A percentile compares a stretch with the other conserved stretches of the same genome.
Conservation (phyloP, 805 yeast genomes). For the Saccharomyces cerevisiae region DNA sequence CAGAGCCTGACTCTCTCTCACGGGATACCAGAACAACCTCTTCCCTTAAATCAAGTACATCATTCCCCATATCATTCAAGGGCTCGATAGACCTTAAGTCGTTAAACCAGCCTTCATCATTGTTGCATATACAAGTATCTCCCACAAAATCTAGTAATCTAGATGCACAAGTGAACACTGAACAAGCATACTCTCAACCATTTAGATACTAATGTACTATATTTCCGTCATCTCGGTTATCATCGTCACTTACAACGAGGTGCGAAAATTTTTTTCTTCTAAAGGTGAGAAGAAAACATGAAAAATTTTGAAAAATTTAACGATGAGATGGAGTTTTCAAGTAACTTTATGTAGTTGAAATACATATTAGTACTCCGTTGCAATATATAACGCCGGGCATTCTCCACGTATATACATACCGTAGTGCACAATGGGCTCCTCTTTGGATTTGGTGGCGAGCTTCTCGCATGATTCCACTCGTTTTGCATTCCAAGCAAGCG, state of each 20-base stretch:
- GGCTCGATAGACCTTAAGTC: neutral
- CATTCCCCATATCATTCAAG: neutral
- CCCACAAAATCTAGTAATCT: slow-evolving; percentile 18
- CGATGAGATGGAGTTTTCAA: neutral
- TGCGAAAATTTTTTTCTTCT: neutral
- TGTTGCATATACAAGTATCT: slow-evolving; percentile 16
- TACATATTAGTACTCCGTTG: neutral
- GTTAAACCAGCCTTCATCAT: slow-evolving; percentile 5
- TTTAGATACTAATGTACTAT: slow-evolving; percentile 12
- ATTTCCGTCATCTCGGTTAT: neutral
- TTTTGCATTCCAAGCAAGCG: slow-evolving; percentile 29
- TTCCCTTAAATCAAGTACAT: neutral
- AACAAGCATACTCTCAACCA: slow-evolving; percentile 29
- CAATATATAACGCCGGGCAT: neutral
- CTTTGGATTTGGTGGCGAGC: slow-evolving; percentile 17
- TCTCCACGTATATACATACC: neutral
- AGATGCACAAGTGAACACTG: slow-evolving; percentile 19
- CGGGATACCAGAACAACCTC: neutral
- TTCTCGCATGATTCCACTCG: slow-evolving; percentile 26
- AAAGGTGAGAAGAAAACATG: neutral
- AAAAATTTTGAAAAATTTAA: neutral
- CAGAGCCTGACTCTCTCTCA: neutral
- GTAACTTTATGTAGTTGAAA: neutral
- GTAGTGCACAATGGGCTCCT: slow-evolving; percentile 8
- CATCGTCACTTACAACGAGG: neutral